Base-by-base conservation (phyloP, 208 protist species). In the Cochliopodium minus region DNA sequence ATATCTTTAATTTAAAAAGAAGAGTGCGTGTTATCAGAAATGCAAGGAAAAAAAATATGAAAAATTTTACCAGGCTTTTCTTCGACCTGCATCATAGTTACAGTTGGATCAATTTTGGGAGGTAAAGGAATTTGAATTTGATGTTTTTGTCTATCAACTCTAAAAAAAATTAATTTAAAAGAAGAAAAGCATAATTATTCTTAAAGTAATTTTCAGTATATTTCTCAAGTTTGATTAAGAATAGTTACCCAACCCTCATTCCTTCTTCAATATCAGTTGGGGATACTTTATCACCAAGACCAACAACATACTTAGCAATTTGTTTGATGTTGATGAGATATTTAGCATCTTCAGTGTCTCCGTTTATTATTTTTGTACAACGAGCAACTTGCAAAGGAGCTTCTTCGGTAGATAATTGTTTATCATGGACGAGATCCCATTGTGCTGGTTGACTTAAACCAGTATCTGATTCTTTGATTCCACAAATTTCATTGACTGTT, bases 11-110 rank as follows among this genome's bases (percentile, higher is more conserved):
- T n/a, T n/a, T n/a, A n/a, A n/a, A n/a, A n/a, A n/a, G n/a, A n/a
- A n/a, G n/a, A n/a, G n/a, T n/a, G n/a, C n/a, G n/a, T n/a, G n/a
- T n/a, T n/a, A n/a, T n/a, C n/a, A n/a, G n/a, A n/a, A n/a, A n/a
- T n/a, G n/a, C n/a, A n/a, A n/a, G n/a, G n/a, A n/a, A n/a, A n/a
- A n/a, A n/a, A n/a, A n/a, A n/a, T n/a, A n/a, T n/a, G 17, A n/a
- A n/a, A n/a, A n/a, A n/a, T n/a, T n/a, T n/a, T n/a, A n/a, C n/a
- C n/a, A n/a, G 85, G 85, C 60, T 91, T 91, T 66, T 91, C 85
- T 73, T 91, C 85, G n/a, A 91, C 93, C 67, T 94, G 83, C 97
- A 99, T 99, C 86, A 99, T 97, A 2, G 93, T 97, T 4, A 99
- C 96, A 22, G 86, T 92, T 9, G 95, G 91, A 70, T 99, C 96